Conservation (phyloP, 768 basidiomycete species). For the Trametes cingulata region DNA sequence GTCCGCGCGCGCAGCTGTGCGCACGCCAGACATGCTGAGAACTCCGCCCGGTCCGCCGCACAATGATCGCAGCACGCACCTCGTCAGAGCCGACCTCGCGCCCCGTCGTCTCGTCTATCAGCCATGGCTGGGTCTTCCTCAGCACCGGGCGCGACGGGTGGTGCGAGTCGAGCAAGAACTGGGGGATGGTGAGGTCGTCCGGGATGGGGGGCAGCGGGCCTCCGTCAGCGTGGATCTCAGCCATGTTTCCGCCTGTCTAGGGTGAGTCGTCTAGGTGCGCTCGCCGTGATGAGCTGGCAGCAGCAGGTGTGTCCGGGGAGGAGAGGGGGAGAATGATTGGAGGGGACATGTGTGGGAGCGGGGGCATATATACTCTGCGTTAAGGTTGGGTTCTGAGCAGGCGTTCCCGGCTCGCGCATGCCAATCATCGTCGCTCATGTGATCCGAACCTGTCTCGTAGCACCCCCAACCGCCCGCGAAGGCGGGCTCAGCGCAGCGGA, state of each 20-base stretch:
- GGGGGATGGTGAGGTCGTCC: conserved; percentile 52
- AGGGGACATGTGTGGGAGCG: too few species aligned
- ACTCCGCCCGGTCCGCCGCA: background rate
- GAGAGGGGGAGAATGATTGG: too few species aligned
- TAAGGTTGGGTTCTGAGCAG: background rate
- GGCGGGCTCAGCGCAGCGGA: too few species aligned
- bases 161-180: conserved; percentile 50
- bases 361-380: background rate
- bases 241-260: conserved; percentile 14
- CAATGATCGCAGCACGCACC: conserved; percentile 29
- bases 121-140: conserved; percentile 40
- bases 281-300: too few species aligned
- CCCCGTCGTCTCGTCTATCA: conserved; percentile 54
- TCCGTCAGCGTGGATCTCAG: conserved; percentile 26
- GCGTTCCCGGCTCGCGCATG: background rate
- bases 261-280: background rate
- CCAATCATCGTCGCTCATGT: background rate
- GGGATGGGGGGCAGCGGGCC: conserved; percentile 42
- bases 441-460: background rate
- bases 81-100: conserved; percentile 41
- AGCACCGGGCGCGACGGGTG: conserved; percentile 45
- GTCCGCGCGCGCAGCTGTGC: conserved; percentile 48
- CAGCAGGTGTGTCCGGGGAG: too few species aligned
- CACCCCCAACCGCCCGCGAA: too few species aligned
- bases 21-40: background rate